These are phyloP conservation scores for Bacidia rubella DNA, from an alignment of 495 filamentous ascomycete genomes.

Conservation along the genomic window DNA sequence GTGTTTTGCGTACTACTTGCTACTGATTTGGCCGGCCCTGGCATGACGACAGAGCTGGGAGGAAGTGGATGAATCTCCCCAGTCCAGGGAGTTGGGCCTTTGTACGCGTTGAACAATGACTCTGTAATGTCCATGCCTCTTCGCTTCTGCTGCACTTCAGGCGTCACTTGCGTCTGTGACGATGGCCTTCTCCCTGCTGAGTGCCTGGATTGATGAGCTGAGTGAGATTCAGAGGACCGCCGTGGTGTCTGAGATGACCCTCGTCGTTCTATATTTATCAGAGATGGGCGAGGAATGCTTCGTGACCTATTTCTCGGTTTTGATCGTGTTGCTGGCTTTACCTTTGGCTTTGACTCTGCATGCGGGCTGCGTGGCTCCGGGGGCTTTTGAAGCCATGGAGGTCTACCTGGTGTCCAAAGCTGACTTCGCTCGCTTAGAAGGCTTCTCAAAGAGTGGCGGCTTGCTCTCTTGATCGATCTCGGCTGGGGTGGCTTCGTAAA, in stretches of 20 bases:
- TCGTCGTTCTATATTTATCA: slow-evolving; percentile 4
- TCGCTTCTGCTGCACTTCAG: slow-evolving; percentile 3
- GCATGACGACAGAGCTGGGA: not conserved
- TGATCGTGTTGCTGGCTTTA: not conserved
- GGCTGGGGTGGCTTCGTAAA: not conserved
- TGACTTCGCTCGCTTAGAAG: not conserved
- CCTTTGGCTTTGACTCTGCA: not conserved
- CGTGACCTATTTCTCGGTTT: slow-evolving; percentile 3
- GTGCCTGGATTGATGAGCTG: not conserved
- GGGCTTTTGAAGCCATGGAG: slow-evolving; percentile 3
- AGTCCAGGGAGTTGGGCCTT: slow-evolving; percentile 5
- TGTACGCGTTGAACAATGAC: slow-evolving; percentile 17
- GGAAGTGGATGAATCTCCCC: slow-evolving; percentile 11
- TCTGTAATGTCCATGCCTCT: slow-evolving; percentile 12
- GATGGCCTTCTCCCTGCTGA: slow-evolving; percentile 1
- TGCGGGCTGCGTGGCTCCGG: not conserved
- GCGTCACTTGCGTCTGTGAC: slow-evolving; percentile 2
- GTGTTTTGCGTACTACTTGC: slow-evolving; percentile 6
- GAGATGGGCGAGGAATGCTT: slow-evolving; percentile 5
- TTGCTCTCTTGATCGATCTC: slow-evolving; percentile 4
- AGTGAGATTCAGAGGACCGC: slow-evolving; percentile 2
- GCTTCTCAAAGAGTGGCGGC: slow-evolving; percentile 2
- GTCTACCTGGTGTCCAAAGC: slow-evolving; percentile 3
- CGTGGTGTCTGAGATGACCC: slow-evolving; percentile 2
- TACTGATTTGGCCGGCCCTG: not conserved